Evolutionary conservation across 495 filamentous ascomycete species (phyloP), one percentile per base, ranked within the genome.

Genomic region (Lepraria neglecta): DNA sequence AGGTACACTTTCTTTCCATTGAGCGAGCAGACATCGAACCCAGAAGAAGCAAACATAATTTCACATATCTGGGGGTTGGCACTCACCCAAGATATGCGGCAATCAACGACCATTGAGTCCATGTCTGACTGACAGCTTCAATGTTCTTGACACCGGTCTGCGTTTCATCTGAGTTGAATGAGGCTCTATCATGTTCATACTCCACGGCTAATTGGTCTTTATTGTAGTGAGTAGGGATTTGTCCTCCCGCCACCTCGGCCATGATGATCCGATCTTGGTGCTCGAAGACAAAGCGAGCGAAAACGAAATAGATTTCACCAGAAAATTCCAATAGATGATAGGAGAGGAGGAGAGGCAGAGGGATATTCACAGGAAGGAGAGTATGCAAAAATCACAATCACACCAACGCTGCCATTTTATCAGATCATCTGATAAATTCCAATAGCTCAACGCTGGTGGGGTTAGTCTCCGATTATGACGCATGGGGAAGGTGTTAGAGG

Each of bases 61-160:
- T 9, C 11, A 44, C 51, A 31, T 19, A 6, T 35, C 17, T 6
- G 6, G 12, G n/a, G 21, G 40, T 12, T 14, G 17, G 50, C 4
- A 74, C 74, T 47, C 65, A 81, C 80, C 79, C 79, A 61, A 81
- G 62, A 70, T 84, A 84, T 54, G 81, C 82, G 31, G 80, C 67
- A 31, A 78, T 73, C 66, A 84, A 68, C 28, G 78, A 78, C 45
- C 71, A 72, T 3, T 71, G 74, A 28, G 80, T 79, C 82, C 82
- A 84, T 56, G 79, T 82, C 64, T 77, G 59, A 53, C 77, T 80
- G 47, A 83, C 80, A 9, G 80, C 80, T 67, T 84, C 80, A 35
- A 82, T 80, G 52, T 76, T 80, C 64, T 75, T 71, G 4, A 84
- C 81, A 46, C 82, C 82, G 51, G 77, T 78, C 65, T 83, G 81